phyloP scores from a whole-genome alignment of 176 grass and related monocot genomes.

The Carex pumila region DNA sequence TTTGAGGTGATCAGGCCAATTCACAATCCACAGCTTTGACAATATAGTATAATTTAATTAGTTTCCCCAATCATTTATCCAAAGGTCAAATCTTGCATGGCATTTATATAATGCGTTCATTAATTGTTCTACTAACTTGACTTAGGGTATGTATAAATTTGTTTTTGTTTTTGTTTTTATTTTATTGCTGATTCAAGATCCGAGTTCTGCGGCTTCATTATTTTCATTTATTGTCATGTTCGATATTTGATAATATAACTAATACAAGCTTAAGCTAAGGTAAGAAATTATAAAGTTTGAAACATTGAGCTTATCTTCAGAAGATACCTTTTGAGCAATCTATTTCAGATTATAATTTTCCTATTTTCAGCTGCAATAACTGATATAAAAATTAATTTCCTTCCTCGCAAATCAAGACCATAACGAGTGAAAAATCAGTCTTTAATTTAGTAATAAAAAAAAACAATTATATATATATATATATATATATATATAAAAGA shows the following conservation, averaged over 20 bases:
- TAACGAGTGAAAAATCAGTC: too few species aligned
- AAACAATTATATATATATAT: too few species aligned
- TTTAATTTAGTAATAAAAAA: too few species aligned
- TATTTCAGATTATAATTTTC: too few species aligned
- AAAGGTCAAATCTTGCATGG: not conserved
- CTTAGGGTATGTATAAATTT: not conserved
- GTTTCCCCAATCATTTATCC: not conserved
- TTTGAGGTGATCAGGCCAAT: not conserved
- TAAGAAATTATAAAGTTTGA: too few species aligned
- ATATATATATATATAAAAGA: too few species aligned
- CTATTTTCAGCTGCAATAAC: too few species aligned
- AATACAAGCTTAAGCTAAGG: too few species aligned
- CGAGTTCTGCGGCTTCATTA: conserved; percentile 3
- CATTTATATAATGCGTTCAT: not conserved
- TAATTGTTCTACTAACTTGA: not conserved
- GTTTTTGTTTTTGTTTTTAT: not conserved
- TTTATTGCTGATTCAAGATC: not conserved
- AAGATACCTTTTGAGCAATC: too few species aligned
- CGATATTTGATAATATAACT: not conserved
- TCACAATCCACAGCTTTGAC: not conserved
- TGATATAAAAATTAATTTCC: too few species aligned
- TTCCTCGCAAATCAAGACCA: too few species aligned
- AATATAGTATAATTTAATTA: not conserved
- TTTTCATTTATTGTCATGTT: conserved; percentile 5
- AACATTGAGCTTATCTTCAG: too few species aligned